These are phyloP conservation scores for Saccharum hybrid DNA, from an alignment of 202 grass and related monocot species.

Conservation along the genomic window DNA sequence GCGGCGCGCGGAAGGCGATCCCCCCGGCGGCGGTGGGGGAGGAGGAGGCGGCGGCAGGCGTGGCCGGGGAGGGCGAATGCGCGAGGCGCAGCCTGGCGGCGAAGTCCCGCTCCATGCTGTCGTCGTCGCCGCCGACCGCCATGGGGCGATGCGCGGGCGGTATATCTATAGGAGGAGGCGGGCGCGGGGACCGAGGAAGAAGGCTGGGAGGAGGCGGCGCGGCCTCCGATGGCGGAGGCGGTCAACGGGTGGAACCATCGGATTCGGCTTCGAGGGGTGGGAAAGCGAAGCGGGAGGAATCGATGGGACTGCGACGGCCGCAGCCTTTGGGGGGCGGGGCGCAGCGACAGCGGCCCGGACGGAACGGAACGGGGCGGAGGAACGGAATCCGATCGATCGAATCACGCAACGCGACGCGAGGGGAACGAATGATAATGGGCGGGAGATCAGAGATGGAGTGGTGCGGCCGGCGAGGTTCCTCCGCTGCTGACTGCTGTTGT, in stretches of 20 bases:
- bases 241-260: constrained; percentile 98
- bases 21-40: constrained; percentile 50
- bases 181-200: constrained; percentile 46
- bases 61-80: constrained; percentile 30
- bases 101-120: constrained; percentile 95
- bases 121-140: constrained; percentile 72
- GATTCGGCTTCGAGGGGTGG: constrained; percentile 72
- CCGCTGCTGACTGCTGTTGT: not conserved
- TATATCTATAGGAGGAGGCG: constrained; percentile 46
- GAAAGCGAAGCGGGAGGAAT: constrained; percentile 54
- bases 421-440: not conserved
- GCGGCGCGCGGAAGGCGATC: constrained; percentile 94
- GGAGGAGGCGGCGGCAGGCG: constrained; percentile 22
- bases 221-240: constrained; percentile 76
- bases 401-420: constrained; percentile 25
- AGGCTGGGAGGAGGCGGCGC: constrained; percentile 48
- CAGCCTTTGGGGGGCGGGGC: constrained; percentile 39
- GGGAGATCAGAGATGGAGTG: not conserved
- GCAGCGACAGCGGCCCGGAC: not conserved
- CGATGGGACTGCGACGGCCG: constrained; percentile 60
- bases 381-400: constrained; percentile 1
- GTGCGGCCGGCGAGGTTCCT: constrained; percentile 21
- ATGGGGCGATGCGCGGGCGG: constrained; percentile 9
- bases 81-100: constrained; percentile 71
- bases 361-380: not conserved